phyloP scores from a whole-genome alignment of 345 rosid genomes.

The Aquilaria sinensis region DNA sequence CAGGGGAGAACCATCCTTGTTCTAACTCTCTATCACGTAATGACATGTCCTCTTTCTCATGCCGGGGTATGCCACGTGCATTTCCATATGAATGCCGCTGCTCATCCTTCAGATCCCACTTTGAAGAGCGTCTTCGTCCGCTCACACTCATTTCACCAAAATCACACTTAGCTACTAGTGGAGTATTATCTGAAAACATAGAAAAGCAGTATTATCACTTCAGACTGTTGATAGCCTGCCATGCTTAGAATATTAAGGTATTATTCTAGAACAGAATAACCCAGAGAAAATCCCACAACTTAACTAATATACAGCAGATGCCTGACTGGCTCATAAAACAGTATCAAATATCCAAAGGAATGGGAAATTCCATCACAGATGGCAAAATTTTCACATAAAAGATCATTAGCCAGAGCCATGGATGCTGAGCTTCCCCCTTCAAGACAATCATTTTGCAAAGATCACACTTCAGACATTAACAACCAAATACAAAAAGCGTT shows the following conservation, averaged over 20 bases:
- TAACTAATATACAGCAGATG: too few species aligned
- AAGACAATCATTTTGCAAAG: too few species aligned
- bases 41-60: constrained; percentile 33
- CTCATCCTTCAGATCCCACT: constrained; percentile 81
- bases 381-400: too few species aligned
- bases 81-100: constrained; percentile 34
- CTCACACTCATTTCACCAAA: constrained; percentile 48
- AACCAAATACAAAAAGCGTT: too few species aligned
- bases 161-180: constrained; percentile 1
- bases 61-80: constrained; percentile 26
- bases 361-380: too few species aligned
- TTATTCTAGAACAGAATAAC: neutral
- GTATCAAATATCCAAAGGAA: too few species aligned
- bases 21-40: constrained; percentile 43
- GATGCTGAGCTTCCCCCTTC: too few species aligned
- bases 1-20: constrained; percentile 38
- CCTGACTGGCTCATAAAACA: too few species aligned
- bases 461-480: too few species aligned
- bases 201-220: too few species aligned
- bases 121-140: constrained; percentile 55
- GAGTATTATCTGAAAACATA: neutral
- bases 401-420: too few species aligned
- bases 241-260: neutral
- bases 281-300: neutral
- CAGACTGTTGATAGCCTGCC: too few species aligned